Evolutionary conservation across 164 flowering plant genomes (phyloP).

Genomic region (Chloranthus sessilifolius): DNA sequence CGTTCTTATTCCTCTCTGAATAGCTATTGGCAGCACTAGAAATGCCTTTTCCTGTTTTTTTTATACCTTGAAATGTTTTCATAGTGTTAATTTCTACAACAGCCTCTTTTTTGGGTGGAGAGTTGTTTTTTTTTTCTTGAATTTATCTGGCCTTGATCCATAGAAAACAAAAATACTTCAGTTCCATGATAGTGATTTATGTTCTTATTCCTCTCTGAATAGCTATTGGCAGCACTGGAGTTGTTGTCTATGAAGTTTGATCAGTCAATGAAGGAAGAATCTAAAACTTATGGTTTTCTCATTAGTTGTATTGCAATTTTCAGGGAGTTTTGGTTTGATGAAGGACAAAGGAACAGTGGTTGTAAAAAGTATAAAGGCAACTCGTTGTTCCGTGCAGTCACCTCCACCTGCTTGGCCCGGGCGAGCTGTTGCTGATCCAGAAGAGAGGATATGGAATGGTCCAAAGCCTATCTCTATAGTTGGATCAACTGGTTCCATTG

Average conservation of each 20-base stretch:
- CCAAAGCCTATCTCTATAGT: constrained; percentile 83
- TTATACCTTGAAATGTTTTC: no score
- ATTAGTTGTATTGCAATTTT: constrained; percentile 3
- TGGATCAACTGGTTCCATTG: constrained; percentile 95
- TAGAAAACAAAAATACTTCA: no score
- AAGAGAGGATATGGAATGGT: constrained; percentile 64
- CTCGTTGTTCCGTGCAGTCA: constrained; percentile 50
- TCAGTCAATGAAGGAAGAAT: not conserved
- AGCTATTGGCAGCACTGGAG: no score
- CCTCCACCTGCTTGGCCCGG: constrained; percentile 97
- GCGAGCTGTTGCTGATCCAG: constrained; percentile 53
- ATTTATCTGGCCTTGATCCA: no score
- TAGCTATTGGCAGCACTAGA: no score
- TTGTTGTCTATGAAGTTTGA: not conserved
- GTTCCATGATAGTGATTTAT: not conserved
- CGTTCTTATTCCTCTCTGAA: no score
- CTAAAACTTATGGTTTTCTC: no score
- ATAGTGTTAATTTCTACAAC: no score
- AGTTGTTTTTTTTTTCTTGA: no score
- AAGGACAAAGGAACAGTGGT: constrained; percentile 32
- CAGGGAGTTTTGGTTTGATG: constrained; percentile 47
- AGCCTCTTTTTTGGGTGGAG: no score
- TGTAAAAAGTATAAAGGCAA: constrained; percentile 29
- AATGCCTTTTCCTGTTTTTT: no score
- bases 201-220: no score